Evolutionary conservation across 768 basidiomycete genomes (phyloP), one percentile per base, ranked within the genome.

Genomic region (Agaricus subrufescens): DNA sequence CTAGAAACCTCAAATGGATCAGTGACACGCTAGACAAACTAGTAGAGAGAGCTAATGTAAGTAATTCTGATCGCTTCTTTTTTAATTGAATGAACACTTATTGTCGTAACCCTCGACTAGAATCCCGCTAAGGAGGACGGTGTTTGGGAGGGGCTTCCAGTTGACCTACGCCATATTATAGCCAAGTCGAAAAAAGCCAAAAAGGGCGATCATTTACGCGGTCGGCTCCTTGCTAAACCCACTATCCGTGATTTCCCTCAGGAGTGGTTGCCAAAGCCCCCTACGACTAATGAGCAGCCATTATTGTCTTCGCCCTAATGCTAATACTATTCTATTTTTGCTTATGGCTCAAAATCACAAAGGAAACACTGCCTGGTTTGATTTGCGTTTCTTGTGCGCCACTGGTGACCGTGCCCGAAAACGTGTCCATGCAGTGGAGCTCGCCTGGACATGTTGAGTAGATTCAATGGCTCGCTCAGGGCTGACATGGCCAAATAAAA

Each of bases 1-100:
- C 83, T 27, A 87, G 91, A 89, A 99, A 99, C 70, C 75, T 96
- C 63, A 96, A 95, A 70, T 96, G 93, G 89, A 91, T 89, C 40
- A 89, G 88, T 61, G 95, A 98, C 66, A 79, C 84, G 14, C 69
- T 99, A 53, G 89, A 94, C 65, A 73, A 79, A 62, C 72, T 99
- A 43, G 68, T 98, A 59, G 71, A 69, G n/a, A 87, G 86, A 63
- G 91, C 94, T 9, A 93, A 94, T 68, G 96, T 97, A 66, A 62
- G 92, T 81, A 47, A 42, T 40, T 44, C 10, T 57, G 31, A 14
- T 25, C 30, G 23, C 27, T 56, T 26, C 38, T 45, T 50, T 29
- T 34, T 47, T 54, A 45, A 60, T 49, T 27, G 45, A 50, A 37
- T 25, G 58, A 63, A 55, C 44, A 46, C 7, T 49, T 54, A 38